Evolutionary conservation across 225 moss, liverwort and hornwort species (phyloP).

Genomic region (Physcomitrium patens): DNA sequence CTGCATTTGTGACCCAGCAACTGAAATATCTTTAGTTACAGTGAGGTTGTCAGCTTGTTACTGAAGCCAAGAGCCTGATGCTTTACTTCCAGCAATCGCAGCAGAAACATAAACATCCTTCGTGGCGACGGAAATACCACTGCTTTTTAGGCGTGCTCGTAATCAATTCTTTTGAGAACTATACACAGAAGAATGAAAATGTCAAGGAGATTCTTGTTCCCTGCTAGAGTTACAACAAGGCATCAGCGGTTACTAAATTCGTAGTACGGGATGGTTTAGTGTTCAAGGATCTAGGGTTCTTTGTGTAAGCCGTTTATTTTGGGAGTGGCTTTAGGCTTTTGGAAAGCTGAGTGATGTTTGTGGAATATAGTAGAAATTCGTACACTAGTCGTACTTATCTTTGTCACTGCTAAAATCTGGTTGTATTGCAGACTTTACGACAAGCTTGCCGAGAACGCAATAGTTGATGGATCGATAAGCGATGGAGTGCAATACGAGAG

Average conservation of each 20-base stretch:
- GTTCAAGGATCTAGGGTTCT: neutral
- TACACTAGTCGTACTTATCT: neutral
- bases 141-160: neutral
- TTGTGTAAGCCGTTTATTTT: conserved; percentile 10
- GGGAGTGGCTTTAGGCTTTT: conserved; percentile 4
- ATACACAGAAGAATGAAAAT: neutral
- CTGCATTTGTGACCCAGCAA: conserved; percentile 11
- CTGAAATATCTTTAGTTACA: neutral
- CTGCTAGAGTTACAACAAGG: conserved; percentile 2
- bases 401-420: conserved; percentile 8
- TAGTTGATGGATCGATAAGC: conserved; percentile 23
- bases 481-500: conserved; percentile 34
- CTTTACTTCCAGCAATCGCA: conserved; percentile 5
- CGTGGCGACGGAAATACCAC: neutral
- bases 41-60: neutral
- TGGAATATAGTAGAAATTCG: neutral
- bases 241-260: neutral
- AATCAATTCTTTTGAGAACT: neutral
- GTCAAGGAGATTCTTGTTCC: neutral
- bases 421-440: conserved; percentile 50
- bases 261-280: neutral
- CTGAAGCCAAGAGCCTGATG: conserved; percentile 19
- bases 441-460: conserved; percentile 57
- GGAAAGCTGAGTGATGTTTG: conserved; percentile 2
- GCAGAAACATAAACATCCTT: neutral